These are phyloP conservation scores for Candida chauliodis DNA, from an alignment of 805 yeast species.

Conservation along the genomic window DNA sequence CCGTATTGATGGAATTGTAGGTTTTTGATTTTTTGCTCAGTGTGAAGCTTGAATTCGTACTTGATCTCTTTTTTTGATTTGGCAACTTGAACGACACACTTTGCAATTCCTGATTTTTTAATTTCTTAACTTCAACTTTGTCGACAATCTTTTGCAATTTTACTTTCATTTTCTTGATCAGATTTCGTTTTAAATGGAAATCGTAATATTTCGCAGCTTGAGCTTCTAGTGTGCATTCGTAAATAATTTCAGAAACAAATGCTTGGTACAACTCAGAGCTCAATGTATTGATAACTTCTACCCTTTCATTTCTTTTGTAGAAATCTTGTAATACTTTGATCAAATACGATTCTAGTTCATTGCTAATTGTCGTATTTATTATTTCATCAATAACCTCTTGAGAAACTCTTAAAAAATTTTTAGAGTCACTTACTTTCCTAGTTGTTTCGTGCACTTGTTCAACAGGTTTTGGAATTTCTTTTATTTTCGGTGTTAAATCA, in stretches of 20 bases:
- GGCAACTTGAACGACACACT: slow-evolving; percentile 20
- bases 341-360: slow-evolving; percentile 23
- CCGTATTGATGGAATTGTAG: not conserved
- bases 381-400: slow-evolving; percentile 18
- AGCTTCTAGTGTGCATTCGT: slow-evolving; percentile 37
- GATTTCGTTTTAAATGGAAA: slow-evolving; percentile 23
- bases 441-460: slow-evolving; percentile 3
- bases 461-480: not conserved
- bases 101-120: slow-evolving; percentile 23
- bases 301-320: slow-evolving; percentile 19
- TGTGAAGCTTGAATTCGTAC: slow-evolving; percentile 8
- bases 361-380: slow-evolving; percentile 17
- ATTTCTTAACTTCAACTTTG: slow-evolving; percentile 25
- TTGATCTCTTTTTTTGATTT: slow-evolving; percentile 17
- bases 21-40: slow-evolving; percentile 1
- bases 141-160: slow-evolving; percentile 20
- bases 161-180: slow-evolving; percentile 28
- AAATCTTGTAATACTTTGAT: slow-evolving; percentile 22
- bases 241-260: slow-evolving; percentile 56
- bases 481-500: slow-evolving; percentile 2
- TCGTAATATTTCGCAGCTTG: slow-evolving; percentile 43
- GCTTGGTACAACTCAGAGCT: slow-evolving; percentile 54
- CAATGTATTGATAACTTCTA: slow-evolving; percentile 31
- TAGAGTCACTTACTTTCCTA: slow-evolving; percentile 18
- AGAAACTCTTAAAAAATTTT: slow-evolving; percentile 27